Evolutionary conservation across 208 protist genomes (phyloP).

Genomic region (Leishmania tarentolae): DNA sequence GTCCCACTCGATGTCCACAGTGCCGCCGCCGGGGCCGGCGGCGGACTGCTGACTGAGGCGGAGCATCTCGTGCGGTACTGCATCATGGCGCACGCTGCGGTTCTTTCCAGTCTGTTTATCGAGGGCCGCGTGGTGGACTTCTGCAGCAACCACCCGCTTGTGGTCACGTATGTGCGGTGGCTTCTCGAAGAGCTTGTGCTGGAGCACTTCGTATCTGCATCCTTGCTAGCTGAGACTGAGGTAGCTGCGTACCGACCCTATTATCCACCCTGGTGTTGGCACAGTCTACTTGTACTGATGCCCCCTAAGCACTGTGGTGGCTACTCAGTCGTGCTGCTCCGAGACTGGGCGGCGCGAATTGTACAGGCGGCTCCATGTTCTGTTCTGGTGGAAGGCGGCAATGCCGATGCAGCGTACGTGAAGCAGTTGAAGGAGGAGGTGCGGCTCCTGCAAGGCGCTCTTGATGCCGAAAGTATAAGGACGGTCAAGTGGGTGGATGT

Average conservation of each 20-base stretch:
- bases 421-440: slow-evolving; percentile 33
- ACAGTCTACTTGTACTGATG: slow-evolving; percentile 49
- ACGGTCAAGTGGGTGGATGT: slow-evolving; percentile 21
- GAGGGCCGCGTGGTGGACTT: slow-evolving; percentile 70
- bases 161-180: slow-evolving; percentile 62
- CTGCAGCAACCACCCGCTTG: slow-evolving; percentile 39
- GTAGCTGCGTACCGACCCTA: slow-evolving; percentile 35
- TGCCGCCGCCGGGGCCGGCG: background rate
- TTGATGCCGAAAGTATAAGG: background rate
- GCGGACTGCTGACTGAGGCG: background rate
- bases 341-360: slow-evolving; percentile 38
- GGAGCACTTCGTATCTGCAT: slow-evolving; percentile 38
- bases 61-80: slow-evolving; percentile 37
- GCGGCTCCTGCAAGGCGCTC: background rate
- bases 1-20: background rate
- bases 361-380: slow-evolving; percentile 55
- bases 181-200: slow-evolving; percentile 55
- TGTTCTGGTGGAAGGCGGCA: slow-evolving; percentile 42
- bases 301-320: slow-evolving; percentile 31
- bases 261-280: slow-evolving; percentile 50
- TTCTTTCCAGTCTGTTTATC: slow-evolving; percentile 71
- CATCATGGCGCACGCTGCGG: slow-evolving; percentile 67
- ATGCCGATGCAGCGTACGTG: slow-evolving; percentile 18
- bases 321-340: slow-evolving; percentile 14
- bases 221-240: slow-evolving; percentile 9